A percentile compares a stretch with the other conserved stretches of the same genome.
Conservation (phyloP, 768 basidiomycete species). For the Crepidotus variabilis region DNA sequence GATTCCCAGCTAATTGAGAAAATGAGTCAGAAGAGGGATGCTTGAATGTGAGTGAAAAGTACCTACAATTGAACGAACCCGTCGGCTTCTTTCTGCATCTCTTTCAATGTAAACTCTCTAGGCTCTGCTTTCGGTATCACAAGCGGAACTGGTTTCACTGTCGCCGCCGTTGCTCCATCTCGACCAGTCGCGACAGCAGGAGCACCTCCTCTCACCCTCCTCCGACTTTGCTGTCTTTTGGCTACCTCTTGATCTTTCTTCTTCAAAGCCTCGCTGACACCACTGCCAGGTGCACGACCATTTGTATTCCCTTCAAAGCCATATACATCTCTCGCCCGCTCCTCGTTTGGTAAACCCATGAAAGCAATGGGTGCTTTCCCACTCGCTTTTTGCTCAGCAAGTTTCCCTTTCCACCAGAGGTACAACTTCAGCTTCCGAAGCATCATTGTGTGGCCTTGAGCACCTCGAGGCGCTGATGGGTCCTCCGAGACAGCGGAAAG, state of each 20-base stretch:
- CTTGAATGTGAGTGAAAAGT: not conserved
- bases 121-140: conserved; percentile 15
- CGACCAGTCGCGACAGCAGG: conserved; percentile 19
- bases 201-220: conserved; percentile 77
- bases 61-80: conserved; percentile 60
- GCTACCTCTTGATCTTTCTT: conserved; percentile 69
- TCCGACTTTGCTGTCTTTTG: conserved; percentile 56
- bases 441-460: conserved; percentile 76
- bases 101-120: conserved; percentile 24
- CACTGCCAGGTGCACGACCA: conserved; percentile 11
- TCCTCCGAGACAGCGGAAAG: conserved; percentile 60
- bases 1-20: conserved; percentile 29
- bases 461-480: conserved; percentile 43
- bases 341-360: not conserved
- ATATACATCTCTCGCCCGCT: not conserved
- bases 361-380: conserved; percentile 17
- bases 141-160: conserved; percentile 2
- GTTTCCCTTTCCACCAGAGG: conserved; percentile 76
- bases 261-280: conserved; percentile 70
- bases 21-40: not conserved
- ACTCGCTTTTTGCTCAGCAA: conserved; percentile 32
- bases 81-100: conserved; percentile 43
- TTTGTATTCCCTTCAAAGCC: not conserved
- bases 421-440: conserved; percentile 66
- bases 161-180: conserved; percentile 3